phyloP scores from a whole-genome alignment of 2,329 filamentous ascomycete genomes.

The Aureobasidium sp. region DNA sequence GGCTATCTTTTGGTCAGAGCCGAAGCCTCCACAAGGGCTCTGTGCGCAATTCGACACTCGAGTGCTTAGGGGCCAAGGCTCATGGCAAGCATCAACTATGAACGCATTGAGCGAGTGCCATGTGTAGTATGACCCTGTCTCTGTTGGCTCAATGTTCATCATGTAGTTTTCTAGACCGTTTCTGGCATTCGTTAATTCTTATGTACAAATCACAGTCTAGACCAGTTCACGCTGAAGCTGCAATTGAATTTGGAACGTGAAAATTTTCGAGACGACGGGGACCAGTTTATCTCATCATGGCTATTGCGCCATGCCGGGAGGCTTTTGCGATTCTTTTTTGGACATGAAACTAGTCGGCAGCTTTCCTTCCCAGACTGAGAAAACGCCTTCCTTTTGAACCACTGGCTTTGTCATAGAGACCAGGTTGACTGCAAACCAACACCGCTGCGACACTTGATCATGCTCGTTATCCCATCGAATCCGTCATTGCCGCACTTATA shows the following conservation, averaged over 20 bases:
- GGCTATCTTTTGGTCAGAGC: neutral
- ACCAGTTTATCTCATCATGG: constrained; percentile 16
- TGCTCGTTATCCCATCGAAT: constrained; percentile 13
- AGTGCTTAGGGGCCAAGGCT: no score
- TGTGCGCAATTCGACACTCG: neutral
- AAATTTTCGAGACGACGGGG: constrained; percentile 14
- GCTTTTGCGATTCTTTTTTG: constrained; percentile 16
- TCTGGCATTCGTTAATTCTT: neutral
- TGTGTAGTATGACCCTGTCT: neutral
- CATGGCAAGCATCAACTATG: neutral
- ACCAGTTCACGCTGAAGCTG: neutral
- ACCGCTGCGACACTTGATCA: constrained; percentile 15
- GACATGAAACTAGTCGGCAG: constrained; percentile 17
- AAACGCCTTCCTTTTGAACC: constrained; percentile 17
- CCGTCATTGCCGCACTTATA: constrained; percentile 24
- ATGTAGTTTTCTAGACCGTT: neutral
- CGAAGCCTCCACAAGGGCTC: neutral
- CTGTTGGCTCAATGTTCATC: neutral
- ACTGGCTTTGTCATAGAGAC: constrained; percentile 10
- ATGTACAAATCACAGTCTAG: neutral
- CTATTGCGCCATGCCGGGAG: constrained; percentile 16
- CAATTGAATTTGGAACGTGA: constrained; percentile 9
- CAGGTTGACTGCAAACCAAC: constrained; percentile 16
- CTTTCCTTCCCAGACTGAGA: constrained; percentile 15
- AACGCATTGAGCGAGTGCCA: neutral